Evolutionary conservation across 2,329 filamentous ascomycete species (phyloP).

Genomic region (Diaporthe citri): DNA sequence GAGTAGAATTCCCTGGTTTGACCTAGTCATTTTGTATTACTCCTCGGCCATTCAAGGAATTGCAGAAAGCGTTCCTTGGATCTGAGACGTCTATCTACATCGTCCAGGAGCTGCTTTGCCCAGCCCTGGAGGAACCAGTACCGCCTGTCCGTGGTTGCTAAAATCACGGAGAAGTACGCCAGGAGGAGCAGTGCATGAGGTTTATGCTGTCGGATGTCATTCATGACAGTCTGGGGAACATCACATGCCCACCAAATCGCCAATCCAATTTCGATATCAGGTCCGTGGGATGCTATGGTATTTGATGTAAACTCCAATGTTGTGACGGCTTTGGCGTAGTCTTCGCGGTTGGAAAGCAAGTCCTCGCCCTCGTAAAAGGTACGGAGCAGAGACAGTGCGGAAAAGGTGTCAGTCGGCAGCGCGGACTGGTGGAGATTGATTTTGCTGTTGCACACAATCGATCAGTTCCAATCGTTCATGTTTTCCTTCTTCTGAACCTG

Average conservation of each 20-base stretch:
- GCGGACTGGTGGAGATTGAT: not conserved
- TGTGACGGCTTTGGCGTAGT: not conserved
- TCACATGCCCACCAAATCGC: not conserved
- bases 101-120: not conserved
- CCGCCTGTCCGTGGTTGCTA: not conserved
- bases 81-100: not conserved
- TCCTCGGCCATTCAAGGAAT: not conserved
- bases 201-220: not conserved
- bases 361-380: not conserved
- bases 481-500: no score
- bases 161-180: not conserved
- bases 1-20: no score
- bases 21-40: not conserved
- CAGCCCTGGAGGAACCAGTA: slow-evolving; percentile 12
- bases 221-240: not conserved
- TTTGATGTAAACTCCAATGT: not conserved
- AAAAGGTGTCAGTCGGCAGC: not conserved
- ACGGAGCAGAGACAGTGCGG: not conserved
- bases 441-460: not conserved
- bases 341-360: not conserved
- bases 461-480: not conserved
- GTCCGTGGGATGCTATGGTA: not conserved
- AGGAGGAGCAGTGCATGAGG: slow-evolving; percentile 9
- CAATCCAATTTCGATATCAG: not conserved
- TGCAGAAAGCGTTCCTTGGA: not conserved